Evolutionary conservation across 768 basidiomycete genomes (phyloP).

Genomic region (Lactarius evosmus): DNA sequence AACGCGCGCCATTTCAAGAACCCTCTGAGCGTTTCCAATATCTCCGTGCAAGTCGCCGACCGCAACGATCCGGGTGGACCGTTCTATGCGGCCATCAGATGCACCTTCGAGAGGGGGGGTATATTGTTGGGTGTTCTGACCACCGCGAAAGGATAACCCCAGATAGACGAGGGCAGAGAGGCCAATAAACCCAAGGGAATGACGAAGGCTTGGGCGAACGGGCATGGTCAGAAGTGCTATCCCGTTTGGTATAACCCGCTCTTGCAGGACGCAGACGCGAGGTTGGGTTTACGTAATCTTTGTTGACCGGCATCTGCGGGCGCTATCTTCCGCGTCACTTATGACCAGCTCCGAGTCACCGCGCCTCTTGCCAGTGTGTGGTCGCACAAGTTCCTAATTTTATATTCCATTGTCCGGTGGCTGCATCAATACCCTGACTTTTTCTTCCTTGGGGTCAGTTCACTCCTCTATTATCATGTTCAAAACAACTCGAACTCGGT

Average conservation of each 20-base stretch:
- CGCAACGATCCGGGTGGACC: constrained; percentile 61
- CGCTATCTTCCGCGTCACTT: too few relatives aligned
- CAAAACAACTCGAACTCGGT: too few relatives aligned
- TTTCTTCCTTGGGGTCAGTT: too few relatives aligned
- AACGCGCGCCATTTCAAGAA: constrained; percentile 77
- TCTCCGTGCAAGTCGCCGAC: constrained; percentile 95
- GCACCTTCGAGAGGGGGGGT: neutral
- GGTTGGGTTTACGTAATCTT: neutral
- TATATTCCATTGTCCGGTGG: too few relatives aligned
- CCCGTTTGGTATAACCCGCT: neutral
- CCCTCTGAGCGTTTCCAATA: constrained; percentile 69
- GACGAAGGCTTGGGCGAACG: constrained; percentile 27
- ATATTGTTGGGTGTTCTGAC: neutral
- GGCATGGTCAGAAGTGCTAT: constrained; percentile 9
- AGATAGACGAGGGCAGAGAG: constrained; percentile 4
- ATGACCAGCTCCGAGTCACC: too few relatives aligned
- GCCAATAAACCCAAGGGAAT: constrained; percentile 10
- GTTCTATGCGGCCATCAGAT: neutral
- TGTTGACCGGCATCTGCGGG: too few relatives aligned
- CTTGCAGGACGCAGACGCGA: too few relatives aligned
- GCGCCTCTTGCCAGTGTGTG: too few relatives aligned
- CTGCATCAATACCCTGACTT: too few relatives aligned
- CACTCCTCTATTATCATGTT: too few relatives aligned
- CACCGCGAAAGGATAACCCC: neutral
- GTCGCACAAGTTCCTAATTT: too few relatives aligned